These are phyloP conservation scores for Boletus reticuloceps DNA, from an alignment of 768 basidiomycete species.

Conservation along the genomic window DNA sequence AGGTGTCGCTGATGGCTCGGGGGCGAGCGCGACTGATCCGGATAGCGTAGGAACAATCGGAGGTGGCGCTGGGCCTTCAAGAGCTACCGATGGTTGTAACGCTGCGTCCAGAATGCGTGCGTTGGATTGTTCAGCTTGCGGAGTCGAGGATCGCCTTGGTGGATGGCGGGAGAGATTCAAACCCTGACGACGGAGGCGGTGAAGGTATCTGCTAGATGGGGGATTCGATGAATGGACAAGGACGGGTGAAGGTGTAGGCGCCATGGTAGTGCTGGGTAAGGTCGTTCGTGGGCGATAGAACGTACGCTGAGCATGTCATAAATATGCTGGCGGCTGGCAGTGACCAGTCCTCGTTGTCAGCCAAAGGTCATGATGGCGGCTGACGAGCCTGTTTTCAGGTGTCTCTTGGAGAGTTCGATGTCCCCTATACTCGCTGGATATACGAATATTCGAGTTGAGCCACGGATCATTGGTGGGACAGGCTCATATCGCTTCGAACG, in stretches of 20 bases:
- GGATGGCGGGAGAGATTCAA: slow-evolving; percentile 2
- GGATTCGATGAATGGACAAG: slow-evolving; percentile 1
- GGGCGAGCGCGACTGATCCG: slow-evolving; percentile 1
- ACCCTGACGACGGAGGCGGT: slow-evolving; percentile 17
- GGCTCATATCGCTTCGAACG: too few relatives aligned
- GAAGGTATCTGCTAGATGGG: slow-evolving; percentile 5
- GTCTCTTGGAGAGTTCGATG: not conserved
- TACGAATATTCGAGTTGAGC: not conserved
- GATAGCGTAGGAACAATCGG: slow-evolving; percentile 4
- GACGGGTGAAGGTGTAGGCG: slow-evolving; percentile 15
- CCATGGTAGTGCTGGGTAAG: slow-evolving; percentile 16
- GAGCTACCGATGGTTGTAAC: slow-evolving; percentile 6
- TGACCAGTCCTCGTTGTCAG: slow-evolving; percentile 13
- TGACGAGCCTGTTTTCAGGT: slow-evolving; percentile 9
- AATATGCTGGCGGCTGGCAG: slow-evolving; percentile 27
- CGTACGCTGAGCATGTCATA: slow-evolving; percentile 14
- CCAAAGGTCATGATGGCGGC: slow-evolving; percentile 15
- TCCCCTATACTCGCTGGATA: too few relatives aligned
- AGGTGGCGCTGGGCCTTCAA: slow-evolving; percentile 2
- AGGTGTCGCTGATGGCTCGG: slow-evolving; percentile 5
- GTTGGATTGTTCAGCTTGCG: not conserved
- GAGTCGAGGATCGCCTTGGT: not conserved
- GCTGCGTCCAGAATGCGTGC: slow-evolving; percentile 7
- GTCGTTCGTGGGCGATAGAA: not conserved
- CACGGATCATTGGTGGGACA: not conserved